These are phyloP conservation scores for Posidonia oceanica DNA, from an alignment of 116 monocot species.

Conservation along the genomic window DNA sequence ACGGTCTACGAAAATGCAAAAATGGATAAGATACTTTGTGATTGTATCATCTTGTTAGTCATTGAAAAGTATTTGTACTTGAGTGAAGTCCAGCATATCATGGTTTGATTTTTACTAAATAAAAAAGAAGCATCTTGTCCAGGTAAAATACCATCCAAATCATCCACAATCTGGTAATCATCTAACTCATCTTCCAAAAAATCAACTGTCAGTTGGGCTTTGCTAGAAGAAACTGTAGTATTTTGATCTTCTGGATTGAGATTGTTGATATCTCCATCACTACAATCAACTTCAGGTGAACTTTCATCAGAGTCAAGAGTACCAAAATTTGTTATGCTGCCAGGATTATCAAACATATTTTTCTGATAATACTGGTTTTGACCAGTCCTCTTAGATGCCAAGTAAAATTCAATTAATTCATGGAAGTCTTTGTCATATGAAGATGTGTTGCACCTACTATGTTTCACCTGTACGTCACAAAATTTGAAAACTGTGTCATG, in stretches of 20 bases:
- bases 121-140: neutral
- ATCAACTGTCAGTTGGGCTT: conserved; percentile 34
- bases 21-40: too few relatives aligned
- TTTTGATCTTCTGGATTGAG: conserved; percentile 10
- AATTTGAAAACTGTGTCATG: neutral
- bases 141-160: conserved; percentile 70
- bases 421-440: conserved; percentile 63
- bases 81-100: too few relatives aligned
- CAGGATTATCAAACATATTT: conserved; percentile 13
- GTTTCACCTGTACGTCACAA: conserved; percentile 55
- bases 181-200: conserved; percentile 82
- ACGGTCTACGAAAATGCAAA: too few relatives aligned
- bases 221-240: conserved; percentile 10
- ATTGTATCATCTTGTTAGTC: too few relatives aligned
- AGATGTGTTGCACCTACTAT: conserved; percentile 48
- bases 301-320: neutral
- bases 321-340: neutral
- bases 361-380: conserved; percentile 18
- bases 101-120: neutral
- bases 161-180: conserved; percentile 34
- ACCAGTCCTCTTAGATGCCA: conserved; percentile 8
- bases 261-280: conserved; percentile 13
- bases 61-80: too few relatives aligned
- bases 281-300: conserved; percentile 12
- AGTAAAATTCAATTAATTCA: conserved; percentile 57